Percentiles rank a stretch among this genome's conserved stretches.
Conservation (phyloP, 352 stramenopile species). For the Phytophthora brassicae region DNA sequence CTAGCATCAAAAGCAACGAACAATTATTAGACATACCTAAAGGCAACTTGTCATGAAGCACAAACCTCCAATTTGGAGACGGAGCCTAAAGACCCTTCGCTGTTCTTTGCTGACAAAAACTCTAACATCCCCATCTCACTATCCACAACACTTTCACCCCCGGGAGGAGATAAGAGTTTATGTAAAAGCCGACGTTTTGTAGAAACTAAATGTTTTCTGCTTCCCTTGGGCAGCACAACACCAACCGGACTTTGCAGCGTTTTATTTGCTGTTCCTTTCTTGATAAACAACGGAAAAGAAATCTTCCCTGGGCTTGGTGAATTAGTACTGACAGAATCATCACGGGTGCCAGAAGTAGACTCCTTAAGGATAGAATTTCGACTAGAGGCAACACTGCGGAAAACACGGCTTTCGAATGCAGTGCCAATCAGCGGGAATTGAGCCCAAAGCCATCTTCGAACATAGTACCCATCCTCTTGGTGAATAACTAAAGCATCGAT, state of each 20-base stretch:
- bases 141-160: conserved; percentile 28
- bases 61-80: conserved; percentile 62
- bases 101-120: conserved; percentile 60
- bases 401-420: conserved; percentile 72
- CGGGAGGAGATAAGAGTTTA: conserved; percentile 7
- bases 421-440: conserved; percentile 84
- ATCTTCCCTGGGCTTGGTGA: not conserved
- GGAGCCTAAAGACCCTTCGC: conserved; percentile 51
- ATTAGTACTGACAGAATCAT: conserved; percentile 5
- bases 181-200: conserved; percentile 16
- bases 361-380: conserved; percentile 8
- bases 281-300: conserved; percentile 5
- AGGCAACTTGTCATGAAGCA: not conserved
- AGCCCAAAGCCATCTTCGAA: conserved; percentile 81
- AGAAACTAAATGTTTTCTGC: conserved; percentile 17
- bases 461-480: conserved; percentile 70
- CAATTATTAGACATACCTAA: not conserved
- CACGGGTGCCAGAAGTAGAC: conserved; percentile 1
- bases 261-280: conserved; percentile 19
- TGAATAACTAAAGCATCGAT: conserved; percentile 70
- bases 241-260: conserved; percentile 2
- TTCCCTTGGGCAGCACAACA: conserved; percentile 25
- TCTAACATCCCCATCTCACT: conserved; percentile 59
- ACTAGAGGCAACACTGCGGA: conserved; percentile 35
- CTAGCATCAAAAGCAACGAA: conserved; percentile 30